These are phyloP conservation scores for Immersiella caudata DNA, from an alignment of 495 filamentous ascomycete genomes.

Conservation along the genomic window DNA sequence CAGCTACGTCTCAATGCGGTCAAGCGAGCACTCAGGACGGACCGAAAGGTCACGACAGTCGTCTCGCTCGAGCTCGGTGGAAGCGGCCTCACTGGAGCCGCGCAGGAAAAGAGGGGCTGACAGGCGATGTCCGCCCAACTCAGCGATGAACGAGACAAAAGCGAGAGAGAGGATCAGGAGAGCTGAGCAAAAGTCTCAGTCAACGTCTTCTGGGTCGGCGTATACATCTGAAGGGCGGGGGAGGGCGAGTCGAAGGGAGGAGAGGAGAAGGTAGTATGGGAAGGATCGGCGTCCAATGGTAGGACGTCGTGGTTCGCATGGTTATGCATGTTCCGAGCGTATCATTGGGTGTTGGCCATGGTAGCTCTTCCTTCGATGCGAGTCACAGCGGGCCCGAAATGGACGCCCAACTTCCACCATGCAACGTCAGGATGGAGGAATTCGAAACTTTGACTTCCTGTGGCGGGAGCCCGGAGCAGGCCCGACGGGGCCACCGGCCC, in stretches of 20 bases:
- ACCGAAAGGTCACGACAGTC: neutral
- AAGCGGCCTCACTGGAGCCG: neutral
- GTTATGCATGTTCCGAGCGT: no score
- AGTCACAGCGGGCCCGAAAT: no score
- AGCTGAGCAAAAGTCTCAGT: neutral
- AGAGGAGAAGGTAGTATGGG: neutral
- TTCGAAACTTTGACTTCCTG: no score
- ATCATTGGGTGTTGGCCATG: no score
- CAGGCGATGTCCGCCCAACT: neutral
- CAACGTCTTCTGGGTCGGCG: neutral
- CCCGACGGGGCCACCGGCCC: no score
- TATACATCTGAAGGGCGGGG: neutral
- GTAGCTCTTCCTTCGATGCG: no score
- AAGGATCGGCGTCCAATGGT: no score
- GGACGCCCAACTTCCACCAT: no score
- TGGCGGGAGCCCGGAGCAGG: no score
- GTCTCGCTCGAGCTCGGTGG: neutral
- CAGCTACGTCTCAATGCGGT: neutral
- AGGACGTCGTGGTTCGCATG: no score
- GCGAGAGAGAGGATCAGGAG: neutral
- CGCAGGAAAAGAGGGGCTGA: neutral
- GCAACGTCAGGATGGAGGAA: no score
- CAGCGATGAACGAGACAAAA: constrained; percentile 1
- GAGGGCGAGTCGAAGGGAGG: neutral
- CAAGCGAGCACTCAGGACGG: neutral